Percentiles rank a stretch among this genome's conserved stretches.
phyloP scores from a whole-genome alignment of 768 basidiomycete genomes.

The Cyclocybe aegerita region DNA sequence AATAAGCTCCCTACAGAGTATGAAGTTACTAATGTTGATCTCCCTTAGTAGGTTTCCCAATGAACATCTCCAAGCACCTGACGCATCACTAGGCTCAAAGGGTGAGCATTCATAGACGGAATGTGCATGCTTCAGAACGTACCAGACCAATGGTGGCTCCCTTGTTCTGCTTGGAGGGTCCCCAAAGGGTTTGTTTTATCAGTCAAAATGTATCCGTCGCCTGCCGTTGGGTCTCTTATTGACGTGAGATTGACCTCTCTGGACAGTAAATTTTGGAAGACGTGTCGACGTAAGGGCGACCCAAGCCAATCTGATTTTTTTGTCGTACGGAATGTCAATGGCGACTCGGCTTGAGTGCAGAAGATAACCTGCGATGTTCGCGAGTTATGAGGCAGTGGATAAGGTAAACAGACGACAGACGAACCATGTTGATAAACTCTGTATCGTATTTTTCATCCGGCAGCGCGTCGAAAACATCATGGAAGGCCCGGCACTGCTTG shows the following conservation, averaged over 20 bases:
- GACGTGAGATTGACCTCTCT: constrained; percentile 54
- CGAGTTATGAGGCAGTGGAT: neutral
- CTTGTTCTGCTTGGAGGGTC: constrained; percentile 63
- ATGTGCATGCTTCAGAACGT: constrained; percentile 22
- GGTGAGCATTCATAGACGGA: constrained; percentile 4
- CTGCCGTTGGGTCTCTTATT: constrained; percentile 38
- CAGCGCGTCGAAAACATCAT: constrained; percentile 56
- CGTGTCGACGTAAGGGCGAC: constrained; percentile 61
- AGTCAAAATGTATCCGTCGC: constrained; percentile 52
- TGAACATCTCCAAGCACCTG: constrained; percentile 65
- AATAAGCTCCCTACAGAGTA: neutral
- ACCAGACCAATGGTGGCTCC: constrained; percentile 77
- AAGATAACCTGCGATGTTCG: constrained; percentile 72
- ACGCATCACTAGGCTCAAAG: constrained; percentile 64
- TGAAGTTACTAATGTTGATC: neutral
- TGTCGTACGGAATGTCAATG: constrained; percentile 60
- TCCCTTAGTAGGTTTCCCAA: constrained; percentile 74
- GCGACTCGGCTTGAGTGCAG: constrained; percentile 59
- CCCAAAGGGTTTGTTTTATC: constrained; percentile 64
- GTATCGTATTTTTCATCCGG: constrained; percentile 45
- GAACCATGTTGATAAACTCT: constrained; percentile 75
- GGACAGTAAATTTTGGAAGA: constrained; percentile 49
- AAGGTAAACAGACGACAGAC: constrained; percentile 13
- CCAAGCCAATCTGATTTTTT: constrained; percentile 61
- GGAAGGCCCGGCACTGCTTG: constrained; percentile 78